Evolutionary conservation across 305 asterid species (phyloP).

Genomic region (Ilex paraguariensis): DNA sequence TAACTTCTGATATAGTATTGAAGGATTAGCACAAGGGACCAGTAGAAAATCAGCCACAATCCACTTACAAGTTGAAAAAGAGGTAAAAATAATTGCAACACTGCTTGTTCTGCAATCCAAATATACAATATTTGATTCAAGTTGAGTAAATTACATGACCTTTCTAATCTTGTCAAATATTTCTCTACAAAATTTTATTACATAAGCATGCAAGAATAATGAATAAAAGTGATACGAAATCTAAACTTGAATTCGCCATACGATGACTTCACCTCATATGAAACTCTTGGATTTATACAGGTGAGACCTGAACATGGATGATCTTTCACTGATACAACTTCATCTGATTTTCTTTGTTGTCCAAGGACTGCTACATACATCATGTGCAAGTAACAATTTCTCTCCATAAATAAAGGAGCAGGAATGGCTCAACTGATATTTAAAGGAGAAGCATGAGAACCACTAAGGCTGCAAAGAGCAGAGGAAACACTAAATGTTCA

Average conservation of each 20-base stretch:
- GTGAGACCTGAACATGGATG: not conserved
- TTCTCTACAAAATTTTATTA: constrained; percentile 33
- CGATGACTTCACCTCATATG: constrained; percentile 9
- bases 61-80: no score
- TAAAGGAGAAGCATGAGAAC: constrained; percentile 33
- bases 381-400: constrained; percentile 16
- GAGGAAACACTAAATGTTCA: constrained; percentile 12
- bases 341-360: not conserved
- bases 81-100: no score
- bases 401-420: constrained; percentile 10
- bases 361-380: not conserved
- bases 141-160: constrained; percentile 11
- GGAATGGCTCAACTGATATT: constrained; percentile 10
- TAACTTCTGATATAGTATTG: no score
- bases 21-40: no score
- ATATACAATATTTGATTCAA: not conserved
- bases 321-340: not conserved
- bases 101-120: no score
- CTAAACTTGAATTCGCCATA: constrained; percentile 16
- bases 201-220: constrained; percentile 25
- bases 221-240: constrained; percentile 11
- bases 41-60: no score
- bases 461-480: constrained; percentile 23
- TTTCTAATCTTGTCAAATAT: constrained; percentile 14
- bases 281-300: constrained; percentile 7